Evolutionary conservation across 192 early-diverging fungal genomes (phyloP).

Genomic region (Coemansia sp.): DNA sequence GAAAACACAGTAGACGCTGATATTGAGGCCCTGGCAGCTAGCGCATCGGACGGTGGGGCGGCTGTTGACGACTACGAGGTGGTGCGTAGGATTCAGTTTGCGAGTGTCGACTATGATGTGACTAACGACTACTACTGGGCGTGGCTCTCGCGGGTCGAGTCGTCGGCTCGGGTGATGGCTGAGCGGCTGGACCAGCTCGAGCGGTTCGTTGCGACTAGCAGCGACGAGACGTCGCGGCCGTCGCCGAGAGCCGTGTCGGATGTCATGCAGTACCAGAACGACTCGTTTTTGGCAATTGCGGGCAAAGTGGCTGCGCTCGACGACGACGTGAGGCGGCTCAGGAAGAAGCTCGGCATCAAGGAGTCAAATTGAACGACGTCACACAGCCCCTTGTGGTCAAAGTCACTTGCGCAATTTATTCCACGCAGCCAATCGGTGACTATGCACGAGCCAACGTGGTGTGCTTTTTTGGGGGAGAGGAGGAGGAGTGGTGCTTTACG

Average conservation of each 20-base stretch:
- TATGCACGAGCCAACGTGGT: not conserved
- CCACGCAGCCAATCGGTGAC: not conserved
- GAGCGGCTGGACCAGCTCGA: constrained; percentile 50
- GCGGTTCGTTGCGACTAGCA: constrained; percentile 20
- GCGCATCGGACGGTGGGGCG: not conserved
- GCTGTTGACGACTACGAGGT: constrained; percentile 36
- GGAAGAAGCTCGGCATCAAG: constrained; percentile 28
- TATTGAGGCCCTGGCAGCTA: not conserved
- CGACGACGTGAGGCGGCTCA: constrained; percentile 36
- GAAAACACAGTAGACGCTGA: not conserved
- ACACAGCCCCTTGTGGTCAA: not conserved
- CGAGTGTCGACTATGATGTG: constrained; percentile 37
- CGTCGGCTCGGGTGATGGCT: constrained; percentile 26
- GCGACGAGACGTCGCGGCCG: not conserved
- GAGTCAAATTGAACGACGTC: not conserved
- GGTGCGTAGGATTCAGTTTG: constrained; percentile 41
- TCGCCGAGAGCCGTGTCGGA: constrained; percentile 41
- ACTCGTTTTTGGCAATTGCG: constrained; percentile 48
- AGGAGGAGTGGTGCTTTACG: too few relatives aligned
- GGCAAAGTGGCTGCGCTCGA: constrained; percentile 44
- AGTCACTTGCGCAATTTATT: not conserved
- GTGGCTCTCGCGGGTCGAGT: constrained; percentile 38
- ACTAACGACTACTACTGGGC: constrained; percentile 52
- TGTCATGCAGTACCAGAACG: constrained; percentile 47
- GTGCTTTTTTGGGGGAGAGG: not conserved